Evolutionary conservation across 129 eudicot species (phyloP), one percentile per base, ranked within the genome.

Genomic region (Saposhnikovia divaricata): DNA sequence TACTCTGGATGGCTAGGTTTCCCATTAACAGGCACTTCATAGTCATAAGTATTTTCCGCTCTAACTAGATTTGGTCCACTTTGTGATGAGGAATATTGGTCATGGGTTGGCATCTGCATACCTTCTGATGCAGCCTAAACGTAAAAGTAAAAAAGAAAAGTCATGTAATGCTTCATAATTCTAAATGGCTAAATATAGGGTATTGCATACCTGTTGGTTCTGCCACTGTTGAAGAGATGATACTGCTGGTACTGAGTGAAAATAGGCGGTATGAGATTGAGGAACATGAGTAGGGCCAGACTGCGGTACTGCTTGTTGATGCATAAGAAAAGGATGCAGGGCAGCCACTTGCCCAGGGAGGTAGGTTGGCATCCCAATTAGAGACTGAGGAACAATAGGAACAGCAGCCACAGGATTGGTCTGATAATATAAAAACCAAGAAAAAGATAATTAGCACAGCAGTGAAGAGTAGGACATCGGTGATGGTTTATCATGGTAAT

Each of bases 301-400:
- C 73, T 88, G 93, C 10, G 91, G 84, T 43, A 89, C 83, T 27
- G 89, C 98, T 46, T 93, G 94, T 59, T 90, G 98, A 85, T 90
- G 98, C 89, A 96, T 71, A 66, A 92, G 86, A 83, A 86, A 96
- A 38, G 99, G 98, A 92, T 93, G 99, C 85, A 96, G 47, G 68
- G 78, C 78, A 13, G 95, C 77, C 75, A 91, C 80, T 75, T 92
- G 99, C 69, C 95, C 97, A 12, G 19, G 38, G 76, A 87, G 86
- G 85, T 87, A 96, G 72, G 91, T 68, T 16, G 95, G 93, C 88
- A 96, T 83, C 80, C 99, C 99, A 88, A 92, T 86, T 23, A 90
- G 68, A 46, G 98, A 86, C 79, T 91, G 87, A 18, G 96, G 91
- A 82, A 88, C 75, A 77, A 90, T 27, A 75, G 78, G 78, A 46